A percentile compares a stretch with the other conserved stretches of the same genome.
phyloP scores from a whole-genome alignment of 2,329 filamentous ascomycete genomes.

The Penicillium sp. region DNA sequence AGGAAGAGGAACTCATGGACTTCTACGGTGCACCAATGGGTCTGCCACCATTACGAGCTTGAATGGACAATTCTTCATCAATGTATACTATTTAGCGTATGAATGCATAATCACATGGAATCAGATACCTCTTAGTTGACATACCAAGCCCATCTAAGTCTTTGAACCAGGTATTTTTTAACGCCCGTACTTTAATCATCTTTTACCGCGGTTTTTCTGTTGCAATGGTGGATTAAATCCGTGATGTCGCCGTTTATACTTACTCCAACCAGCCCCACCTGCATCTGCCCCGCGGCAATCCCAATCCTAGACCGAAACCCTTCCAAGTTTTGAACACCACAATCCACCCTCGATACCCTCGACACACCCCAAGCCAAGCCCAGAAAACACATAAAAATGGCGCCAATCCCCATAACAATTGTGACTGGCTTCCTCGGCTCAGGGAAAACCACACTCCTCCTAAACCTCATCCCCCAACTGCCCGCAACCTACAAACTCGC shows the following conservation, averaged over 20 bases:
- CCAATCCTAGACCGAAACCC: not conserved
- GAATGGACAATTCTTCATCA: not conserved
- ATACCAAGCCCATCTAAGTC: too few relatives aligned
- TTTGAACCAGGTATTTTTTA: not conserved
- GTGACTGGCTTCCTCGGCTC: conserved; percentile 95
- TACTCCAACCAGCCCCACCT: not conserved
- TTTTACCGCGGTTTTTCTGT: not conserved
- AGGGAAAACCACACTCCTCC: conserved; percentile 93
- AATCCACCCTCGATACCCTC: not conserved
- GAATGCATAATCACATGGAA: not conserved
- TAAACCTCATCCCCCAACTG: conserved; percentile 91
- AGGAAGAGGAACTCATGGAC: conserved; percentile 36
- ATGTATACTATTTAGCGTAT: not conserved
- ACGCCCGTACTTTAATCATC: too few relatives aligned
- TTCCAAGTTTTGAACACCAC: not conserved
- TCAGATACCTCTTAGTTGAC: not conserved
- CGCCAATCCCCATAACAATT: conserved; percentile 86
- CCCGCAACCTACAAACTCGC: conserved; percentile 85
- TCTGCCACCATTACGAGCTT: conserved; percentile 26
- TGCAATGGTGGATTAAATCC: not conserved
- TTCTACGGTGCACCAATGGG: conserved; percentile 42
- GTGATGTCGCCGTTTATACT: not conserved
- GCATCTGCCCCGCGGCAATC: not conserved
- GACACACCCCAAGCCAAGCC: not conserved
- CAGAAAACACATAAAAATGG: conserved; percentile 44